Percentiles rank a stretch among this genome's conserved stretches.
These are phyloP conservation scores for Trichoderma sp. DNA, from an alignment of 2,329 filamentous ascomycete genomes.

Conservation along the genomic window DNA sequence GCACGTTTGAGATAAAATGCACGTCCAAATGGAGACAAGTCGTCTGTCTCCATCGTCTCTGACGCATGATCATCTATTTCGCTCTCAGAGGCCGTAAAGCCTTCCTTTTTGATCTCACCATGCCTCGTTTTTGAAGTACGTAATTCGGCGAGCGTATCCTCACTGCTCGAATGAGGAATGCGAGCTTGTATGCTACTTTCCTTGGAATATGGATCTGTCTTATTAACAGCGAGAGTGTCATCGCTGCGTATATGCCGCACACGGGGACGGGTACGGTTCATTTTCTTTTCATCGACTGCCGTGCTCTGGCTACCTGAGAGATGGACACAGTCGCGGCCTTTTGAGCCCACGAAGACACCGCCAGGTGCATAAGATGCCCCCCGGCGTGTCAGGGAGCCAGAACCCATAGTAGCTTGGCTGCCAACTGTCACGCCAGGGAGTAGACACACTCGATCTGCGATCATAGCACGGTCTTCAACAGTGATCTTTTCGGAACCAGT, in stretches of 20 bases:
- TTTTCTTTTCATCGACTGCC: constrained; percentile 23
- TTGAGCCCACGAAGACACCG: constrained; percentile 55
- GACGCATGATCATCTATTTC: constrained; percentile 25
- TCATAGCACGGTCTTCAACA: constrained; percentile 54
- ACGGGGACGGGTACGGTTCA: neutral
- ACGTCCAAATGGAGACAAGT: constrained; percentile 52
- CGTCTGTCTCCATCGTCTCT: constrained; percentile 12
- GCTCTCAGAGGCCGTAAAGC: constrained; percentile 28
- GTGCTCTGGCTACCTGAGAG: constrained; percentile 33
- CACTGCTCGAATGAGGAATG: constrained; percentile 12
- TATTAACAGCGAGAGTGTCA: constrained; percentile 28
- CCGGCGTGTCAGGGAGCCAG: constrained; percentile 53
- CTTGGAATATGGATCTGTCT: neutral
- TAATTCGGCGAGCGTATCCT: constrained; percentile 26
- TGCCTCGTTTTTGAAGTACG: constrained; percentile 16
- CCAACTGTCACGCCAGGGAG: constrained; percentile 55
- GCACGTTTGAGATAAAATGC: constrained; percentile 56
- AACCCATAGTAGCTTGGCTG: constrained; percentile 53
- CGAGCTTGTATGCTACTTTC: neutral
- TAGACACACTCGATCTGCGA: constrained; percentile 57
- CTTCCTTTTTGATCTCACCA: constrained; percentile 10
- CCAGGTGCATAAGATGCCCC: constrained; percentile 47
- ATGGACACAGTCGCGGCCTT: constrained; percentile 52
- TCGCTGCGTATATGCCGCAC: constrained; percentile 34
- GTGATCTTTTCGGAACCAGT: constrained; percentile 49